These are phyloP conservation scores for Trichophyton rubrum DNA, from an alignment of 2,329 filamentous ascomycete genomes.

Conservation along the genomic window DNA sequence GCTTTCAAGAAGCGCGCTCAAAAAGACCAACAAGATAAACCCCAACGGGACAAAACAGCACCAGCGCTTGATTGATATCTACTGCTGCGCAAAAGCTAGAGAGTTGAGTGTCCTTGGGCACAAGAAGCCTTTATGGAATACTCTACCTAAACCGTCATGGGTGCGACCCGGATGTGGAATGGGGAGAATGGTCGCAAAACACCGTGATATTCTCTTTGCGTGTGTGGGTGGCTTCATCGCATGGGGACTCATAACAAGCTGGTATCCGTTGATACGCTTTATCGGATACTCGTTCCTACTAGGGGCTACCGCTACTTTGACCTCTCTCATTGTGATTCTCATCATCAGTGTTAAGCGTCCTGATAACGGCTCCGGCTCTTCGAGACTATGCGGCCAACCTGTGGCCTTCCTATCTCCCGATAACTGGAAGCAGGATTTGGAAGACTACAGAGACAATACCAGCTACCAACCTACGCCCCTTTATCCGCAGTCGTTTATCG, in stretches of 20 bases:
- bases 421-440: conserved; percentile 59
- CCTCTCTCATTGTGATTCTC: conserved; percentile 47
- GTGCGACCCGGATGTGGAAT: not conserved
- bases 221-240: conserved; percentile 49
- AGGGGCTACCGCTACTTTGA: conserved; percentile 47
- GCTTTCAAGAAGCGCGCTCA: not conserved
- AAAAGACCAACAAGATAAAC: not conserved
- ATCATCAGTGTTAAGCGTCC: conserved; percentile 42
- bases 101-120: not conserved
- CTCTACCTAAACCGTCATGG: not conserved
- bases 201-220: conserved; percentile 33
- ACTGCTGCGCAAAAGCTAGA: not conserved
- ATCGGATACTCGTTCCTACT: conserved; percentile 69
- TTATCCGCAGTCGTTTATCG: conserved; percentile 60
- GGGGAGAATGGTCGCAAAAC: conserved; percentile 35
- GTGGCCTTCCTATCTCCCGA: conserved; percentile 49
- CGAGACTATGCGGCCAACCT: conserved; percentile 14
- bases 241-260: conserved; percentile 77
- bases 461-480: conserved; percentile 57
- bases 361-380: conserved; percentile 34
- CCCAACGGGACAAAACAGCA: not conserved
- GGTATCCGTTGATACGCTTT: conserved; percentile 72
- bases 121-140: not conserved
- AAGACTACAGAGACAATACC: conserved; percentile 51
- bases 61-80: not conserved